Conservation (phyloP, 345 rosid genomes). For the Hirschfeldia incana region DNA sequence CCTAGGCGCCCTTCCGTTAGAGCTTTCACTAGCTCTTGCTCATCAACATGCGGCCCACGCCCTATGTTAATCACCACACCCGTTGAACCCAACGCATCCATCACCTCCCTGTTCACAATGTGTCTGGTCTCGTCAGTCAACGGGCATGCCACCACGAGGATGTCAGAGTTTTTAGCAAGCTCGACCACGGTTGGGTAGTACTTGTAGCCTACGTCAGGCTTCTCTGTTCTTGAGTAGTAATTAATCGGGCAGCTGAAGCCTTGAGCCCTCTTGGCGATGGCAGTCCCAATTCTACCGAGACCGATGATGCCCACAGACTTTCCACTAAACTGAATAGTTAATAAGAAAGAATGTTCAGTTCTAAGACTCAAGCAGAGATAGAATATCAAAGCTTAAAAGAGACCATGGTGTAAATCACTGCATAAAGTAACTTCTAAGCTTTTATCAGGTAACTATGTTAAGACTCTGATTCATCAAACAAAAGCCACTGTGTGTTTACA, state of each 20-base stretch:
- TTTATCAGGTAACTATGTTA: no score
- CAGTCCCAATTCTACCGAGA: constrained; percentile 72
- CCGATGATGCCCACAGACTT: constrained; percentile 73
- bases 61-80: constrained; percentile 73
- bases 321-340: constrained; percentile 55
- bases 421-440: no score
- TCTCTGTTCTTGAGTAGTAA: constrained; percentile 59
- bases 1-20: constrained; percentile 60
- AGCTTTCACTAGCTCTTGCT: constrained; percentile 62
- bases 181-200: constrained; percentile 54
- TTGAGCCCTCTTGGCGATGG: constrained; percentile 70
- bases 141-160: constrained; percentile 68
- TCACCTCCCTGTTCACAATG: constrained; percentile 56
- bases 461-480: not conserved
- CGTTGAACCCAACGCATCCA: constrained; percentile 64
- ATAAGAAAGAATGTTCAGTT: constrained; percentile 3
- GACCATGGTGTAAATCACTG: not conserved
- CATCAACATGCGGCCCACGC: constrained; percentile 65
- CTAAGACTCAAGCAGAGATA: not conserved
- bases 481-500: not conserved
- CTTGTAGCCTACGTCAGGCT: constrained; percentile 49
- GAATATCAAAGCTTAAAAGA: not conserved
- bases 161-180: constrained; percentile 59
- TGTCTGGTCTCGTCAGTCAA: constrained; percentile 55
- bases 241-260: constrained; percentile 70